Evolutionary conservation across 139 green algal genomes (phyloP), one percentile per base, ranked within the genome.

Genomic region (Bryopsis sp.): DNA sequence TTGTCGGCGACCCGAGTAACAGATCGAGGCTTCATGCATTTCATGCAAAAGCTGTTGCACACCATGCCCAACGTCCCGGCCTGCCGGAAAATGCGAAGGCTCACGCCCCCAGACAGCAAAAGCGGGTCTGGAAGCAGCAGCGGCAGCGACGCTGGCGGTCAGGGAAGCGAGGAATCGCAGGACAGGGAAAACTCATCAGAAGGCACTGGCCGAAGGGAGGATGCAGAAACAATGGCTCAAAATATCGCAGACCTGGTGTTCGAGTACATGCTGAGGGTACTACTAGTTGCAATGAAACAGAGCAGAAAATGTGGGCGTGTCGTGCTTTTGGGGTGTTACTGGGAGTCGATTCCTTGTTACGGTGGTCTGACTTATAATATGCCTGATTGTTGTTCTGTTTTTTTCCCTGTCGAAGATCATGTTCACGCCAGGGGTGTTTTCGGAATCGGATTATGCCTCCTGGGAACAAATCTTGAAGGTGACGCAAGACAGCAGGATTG

Each of bases 201-300:
- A 26, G 50, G n/a, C n/a, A n/a, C n/a, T 28, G 50, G 33, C 24
- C 50, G 24, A 35, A 61, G 6, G 24, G 50, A 61, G 15, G 50
- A 61, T 6, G 33, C 24, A 6, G 33, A 36, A 36, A 33, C 50
- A 61, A 61, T 26, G 6, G 19, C 33, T 26, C 31, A 61, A 32
- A 61, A 28, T 28, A 32, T 61, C 50, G 50, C 50, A 32, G 31
- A 22, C 19, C 24, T 61, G 24, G 50, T 61, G 6, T 61, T 22
- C 19, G 50, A 61, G 33, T 61, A 61, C 50, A 61, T 61, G 24
- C 33, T 61, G 24, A 61, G 33, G 33, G 50, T 61, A 28, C 11
- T 33, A n/a, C n/a, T n/a, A n/a, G n/a, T n/a, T n/a, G n/a, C n/a
- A n/a, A n/a, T n/a, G n/a, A n/a, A n/a, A n/a, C n/a, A n/a, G n/a